phyloP scores from a whole-genome alignment of 2,329 filamentous ascomycete species.

The Incumbomyces lentus region DNA sequence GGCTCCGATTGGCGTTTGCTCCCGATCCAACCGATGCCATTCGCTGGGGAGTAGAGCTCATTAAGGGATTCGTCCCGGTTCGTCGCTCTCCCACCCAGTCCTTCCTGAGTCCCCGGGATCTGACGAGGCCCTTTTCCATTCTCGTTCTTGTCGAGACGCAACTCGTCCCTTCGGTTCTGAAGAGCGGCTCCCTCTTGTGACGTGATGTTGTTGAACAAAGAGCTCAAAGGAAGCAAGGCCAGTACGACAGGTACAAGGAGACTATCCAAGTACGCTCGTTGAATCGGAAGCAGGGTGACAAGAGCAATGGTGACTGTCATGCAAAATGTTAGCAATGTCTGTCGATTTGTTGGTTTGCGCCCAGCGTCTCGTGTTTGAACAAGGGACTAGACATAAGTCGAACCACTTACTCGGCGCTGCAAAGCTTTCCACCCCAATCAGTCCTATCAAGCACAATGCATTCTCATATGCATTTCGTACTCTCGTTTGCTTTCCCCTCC shows the following conservation, averaged over 20 bases:
- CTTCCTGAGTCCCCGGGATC: background rate
- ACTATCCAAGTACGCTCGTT: background rate
- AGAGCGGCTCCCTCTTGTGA: background rate
- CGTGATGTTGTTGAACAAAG: background rate
- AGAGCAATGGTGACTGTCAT: background rate
- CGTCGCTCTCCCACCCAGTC: background rate
- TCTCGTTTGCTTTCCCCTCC: background rate
- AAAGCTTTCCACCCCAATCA: slow-evolving; percentile 3
- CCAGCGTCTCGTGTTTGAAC: no score
- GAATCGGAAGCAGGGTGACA: background rate
- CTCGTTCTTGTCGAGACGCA: background rate
- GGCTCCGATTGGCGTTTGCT: background rate
- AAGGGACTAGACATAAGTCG: no score
- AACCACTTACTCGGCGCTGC: slow-evolving; percentile 3
- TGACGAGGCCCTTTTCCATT: background rate
- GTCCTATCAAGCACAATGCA: background rate
- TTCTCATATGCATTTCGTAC: background rate
- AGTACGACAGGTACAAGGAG: slow-evolving; percentile 3
- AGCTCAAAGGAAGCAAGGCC: background rate
- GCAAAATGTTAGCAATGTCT: background rate
- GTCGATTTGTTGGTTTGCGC: no score
- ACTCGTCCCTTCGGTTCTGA: background rate
- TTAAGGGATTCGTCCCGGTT: background rate
- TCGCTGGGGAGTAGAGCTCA: background rate
- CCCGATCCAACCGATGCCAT: background rate